A percentile compares a stretch with the other conserved stretches of the same genome.
Evolutionary conservation across 2,329 filamentous ascomycete species (phyloP).

Genomic region (Phoma herbarum): DNA sequence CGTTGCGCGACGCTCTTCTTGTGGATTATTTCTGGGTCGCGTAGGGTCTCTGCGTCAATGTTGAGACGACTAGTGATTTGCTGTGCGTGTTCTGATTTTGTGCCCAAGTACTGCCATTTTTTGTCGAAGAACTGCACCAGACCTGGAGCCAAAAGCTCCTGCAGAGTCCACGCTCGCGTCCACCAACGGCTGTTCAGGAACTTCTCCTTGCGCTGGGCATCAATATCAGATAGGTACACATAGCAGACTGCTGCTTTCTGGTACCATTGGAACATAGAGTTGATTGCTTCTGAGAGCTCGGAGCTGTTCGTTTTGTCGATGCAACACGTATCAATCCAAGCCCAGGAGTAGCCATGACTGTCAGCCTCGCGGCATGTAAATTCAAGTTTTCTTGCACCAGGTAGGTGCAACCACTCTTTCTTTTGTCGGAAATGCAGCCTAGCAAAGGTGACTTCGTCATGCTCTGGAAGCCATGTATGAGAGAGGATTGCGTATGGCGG

Average conservation of each 20-base stretch:
- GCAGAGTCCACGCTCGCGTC: slow-evolving; percentile 21
- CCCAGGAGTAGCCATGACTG: background rate
- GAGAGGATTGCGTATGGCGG: background rate
- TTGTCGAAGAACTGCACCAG: slow-evolving; percentile 6
- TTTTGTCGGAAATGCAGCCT: too few species aligned
- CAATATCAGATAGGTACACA: slow-evolving; percentile 3
- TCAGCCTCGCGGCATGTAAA: background rate
- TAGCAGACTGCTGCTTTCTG: slow-evolving; percentile 12
- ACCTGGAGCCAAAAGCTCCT: slow-evolving; percentile 19
- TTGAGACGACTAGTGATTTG: background rate
- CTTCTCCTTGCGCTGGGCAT: background rate
- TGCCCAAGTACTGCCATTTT: slow-evolving; percentile 2
- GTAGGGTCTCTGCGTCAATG: background rate
- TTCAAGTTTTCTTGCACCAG: background rate
- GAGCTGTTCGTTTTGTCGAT: background rate
- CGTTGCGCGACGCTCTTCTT: slow-evolving; percentile 12
- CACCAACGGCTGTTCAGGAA: slow-evolving; percentile 18
- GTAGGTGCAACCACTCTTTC: background rate
- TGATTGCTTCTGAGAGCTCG: background rate
- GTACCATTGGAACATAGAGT: slow-evolving; percentile 21
- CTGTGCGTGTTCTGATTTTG: background rate
- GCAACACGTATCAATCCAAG: background rate
- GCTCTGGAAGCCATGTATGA: background rate
- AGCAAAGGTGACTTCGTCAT: background rate
- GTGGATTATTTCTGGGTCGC: background rate